phyloP scores from a whole-genome alignment of 768 basidiomycete species.

The Russula abietina region DNA sequence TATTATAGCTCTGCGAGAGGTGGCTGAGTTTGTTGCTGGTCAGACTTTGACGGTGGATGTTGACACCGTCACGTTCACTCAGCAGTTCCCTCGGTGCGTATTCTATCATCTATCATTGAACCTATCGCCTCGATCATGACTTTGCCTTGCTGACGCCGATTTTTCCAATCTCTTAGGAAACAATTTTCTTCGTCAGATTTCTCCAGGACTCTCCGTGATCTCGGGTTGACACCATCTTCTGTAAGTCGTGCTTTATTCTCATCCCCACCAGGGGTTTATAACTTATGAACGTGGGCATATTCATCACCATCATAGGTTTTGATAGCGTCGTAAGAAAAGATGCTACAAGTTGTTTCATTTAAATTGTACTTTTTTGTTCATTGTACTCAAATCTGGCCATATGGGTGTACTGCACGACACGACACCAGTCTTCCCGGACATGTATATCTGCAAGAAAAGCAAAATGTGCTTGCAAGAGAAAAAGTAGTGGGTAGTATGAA shows the following conservation, averaged over 20 bases:
- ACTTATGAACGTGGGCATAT: background rate
- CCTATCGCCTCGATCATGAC: background rate
- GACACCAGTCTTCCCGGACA: background rate
- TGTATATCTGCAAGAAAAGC: constrained; percentile 1
- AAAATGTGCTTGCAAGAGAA: background rate
- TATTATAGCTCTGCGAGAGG: constrained; percentile 64
- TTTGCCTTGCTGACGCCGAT: background rate
- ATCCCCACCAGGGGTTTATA: background rate
- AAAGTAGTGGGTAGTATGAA: background rate
- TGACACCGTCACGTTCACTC: constrained; percentile 70
- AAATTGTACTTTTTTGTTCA: constrained; percentile 9
- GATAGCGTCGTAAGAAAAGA: constrained; percentile 19
- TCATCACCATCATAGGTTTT: constrained; percentile 12
- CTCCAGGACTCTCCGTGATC: constrained; percentile 69
- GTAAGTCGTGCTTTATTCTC: constrained; percentile 38
- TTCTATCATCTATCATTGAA: background rate
- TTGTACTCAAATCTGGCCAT: background rate
- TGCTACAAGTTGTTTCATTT: background rate
- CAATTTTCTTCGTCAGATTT: constrained; percentile 68
- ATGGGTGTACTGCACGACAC: constrained; percentile 7
- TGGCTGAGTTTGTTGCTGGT: constrained; percentile 81
- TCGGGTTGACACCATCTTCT: constrained; percentile 88
- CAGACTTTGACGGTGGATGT: constrained; percentile 66
- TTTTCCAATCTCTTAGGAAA: constrained; percentile 48
- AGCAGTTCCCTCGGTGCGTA: constrained; percentile 78